phyloP scores from a whole-genome alignment of 495 filamentous ascomycete genomes.

The Sordaria brevicollis region DNA sequence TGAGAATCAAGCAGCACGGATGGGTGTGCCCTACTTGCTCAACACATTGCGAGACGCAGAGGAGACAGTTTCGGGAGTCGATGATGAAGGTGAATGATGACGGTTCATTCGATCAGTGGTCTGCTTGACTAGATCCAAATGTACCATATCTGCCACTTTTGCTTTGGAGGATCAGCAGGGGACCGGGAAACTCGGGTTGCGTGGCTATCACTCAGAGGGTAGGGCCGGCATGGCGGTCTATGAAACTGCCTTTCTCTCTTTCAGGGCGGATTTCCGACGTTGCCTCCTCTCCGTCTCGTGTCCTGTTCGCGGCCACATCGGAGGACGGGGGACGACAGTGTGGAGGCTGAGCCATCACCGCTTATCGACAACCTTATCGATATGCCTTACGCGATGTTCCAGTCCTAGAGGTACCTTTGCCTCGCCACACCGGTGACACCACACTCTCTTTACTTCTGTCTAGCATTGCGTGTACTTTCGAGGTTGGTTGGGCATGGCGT shows the following conservation, averaged over 20 bases:
- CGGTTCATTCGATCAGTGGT: background rate
- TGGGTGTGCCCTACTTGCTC: slow-evolving; percentile 34
- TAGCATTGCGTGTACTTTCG: background rate
- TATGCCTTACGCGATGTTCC: background rate
- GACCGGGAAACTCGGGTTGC: background rate
- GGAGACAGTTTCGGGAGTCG: slow-evolving; percentile 1
- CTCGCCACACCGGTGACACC: background rate
- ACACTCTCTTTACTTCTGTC: background rate
- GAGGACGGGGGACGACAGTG: background rate
- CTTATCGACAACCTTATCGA: background rate
- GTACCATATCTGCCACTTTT: background rate
- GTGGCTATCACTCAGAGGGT: background rate
- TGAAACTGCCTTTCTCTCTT: background rate
- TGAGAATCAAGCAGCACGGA: slow-evolving; percentile 20
- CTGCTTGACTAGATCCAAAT: background rate
- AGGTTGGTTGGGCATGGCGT: background rate
- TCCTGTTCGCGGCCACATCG: background rate
- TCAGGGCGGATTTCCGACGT: background rate
- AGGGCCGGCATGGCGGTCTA: background rate
- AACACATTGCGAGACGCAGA: slow-evolving; percentile 25
- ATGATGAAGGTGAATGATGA: background rate
- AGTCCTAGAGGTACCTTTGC: background rate
- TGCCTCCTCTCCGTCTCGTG: background rate
- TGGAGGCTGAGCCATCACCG: background rate
- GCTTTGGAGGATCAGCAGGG: background rate